phyloP scores from a whole-genome alignment of 2,329 filamentous ascomycete species.

The Epicoccum sorghinum region DNA sequence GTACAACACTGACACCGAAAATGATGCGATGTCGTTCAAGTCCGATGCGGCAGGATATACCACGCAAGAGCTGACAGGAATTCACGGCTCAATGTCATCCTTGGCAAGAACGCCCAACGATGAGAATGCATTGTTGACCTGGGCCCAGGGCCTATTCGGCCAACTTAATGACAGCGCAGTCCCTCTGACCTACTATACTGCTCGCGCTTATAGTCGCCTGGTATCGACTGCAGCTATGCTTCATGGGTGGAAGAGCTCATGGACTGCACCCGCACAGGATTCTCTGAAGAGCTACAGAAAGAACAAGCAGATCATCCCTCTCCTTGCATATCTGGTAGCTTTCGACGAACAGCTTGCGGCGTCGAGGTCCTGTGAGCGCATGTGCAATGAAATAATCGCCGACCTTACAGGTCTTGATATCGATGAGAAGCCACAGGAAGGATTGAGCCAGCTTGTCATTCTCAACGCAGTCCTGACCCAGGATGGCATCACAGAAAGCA shows the following conservation, averaged over 20 bases:
- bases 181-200: constrained; percentile 50
- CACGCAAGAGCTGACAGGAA: constrained; percentile 48
- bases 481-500: constrained; percentile 54
- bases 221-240: constrained; percentile 50
- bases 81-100: constrained; percentile 19
- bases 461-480: constrained; percentile 62
- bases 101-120: constrained; percentile 21
- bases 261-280: constrained; percentile 46
- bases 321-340: constrained; percentile 56
- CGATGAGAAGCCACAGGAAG: constrained; percentile 50
- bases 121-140: constrained; percentile 31
- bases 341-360: constrained; percentile 57
- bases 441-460: constrained; percentile 57
- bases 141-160: constrained; percentile 32
- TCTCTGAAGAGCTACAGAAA: constrained; percentile 39
- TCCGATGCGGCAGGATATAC: constrained; percentile 57
- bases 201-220: constrained; percentile 47
- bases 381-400: constrained; percentile 66
- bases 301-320: constrained; percentile 52
- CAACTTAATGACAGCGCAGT: constrained; percentile 29
- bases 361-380: constrained; percentile 55
- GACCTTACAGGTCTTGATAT: constrained; percentile 63
- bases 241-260: constrained; percentile 48
- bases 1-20: constrained; percentile 56
- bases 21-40: constrained; percentile 60